Conservation (phyloP, 495 filamentous ascomycete species). For the Trichoderma orchidacearum region DNA sequence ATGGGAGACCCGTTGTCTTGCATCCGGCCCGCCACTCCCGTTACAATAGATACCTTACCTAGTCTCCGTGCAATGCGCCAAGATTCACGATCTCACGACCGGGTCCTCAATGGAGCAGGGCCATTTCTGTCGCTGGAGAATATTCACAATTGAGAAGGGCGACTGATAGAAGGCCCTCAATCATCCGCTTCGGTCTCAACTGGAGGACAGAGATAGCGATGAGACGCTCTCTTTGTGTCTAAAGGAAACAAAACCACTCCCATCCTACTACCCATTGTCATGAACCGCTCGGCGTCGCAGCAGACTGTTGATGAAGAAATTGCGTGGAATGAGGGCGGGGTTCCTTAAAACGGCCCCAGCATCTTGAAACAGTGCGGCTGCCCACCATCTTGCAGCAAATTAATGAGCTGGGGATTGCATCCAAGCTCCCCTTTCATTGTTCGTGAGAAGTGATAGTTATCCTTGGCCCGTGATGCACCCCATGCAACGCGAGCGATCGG, state of each 20-base stretch:
- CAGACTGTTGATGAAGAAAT: neutral
- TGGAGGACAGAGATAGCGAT: no score
- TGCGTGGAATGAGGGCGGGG: neutral
- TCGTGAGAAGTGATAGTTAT: neutral
- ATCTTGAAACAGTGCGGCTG: neutral
- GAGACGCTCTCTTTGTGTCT: no score
- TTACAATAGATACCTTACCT: no score
- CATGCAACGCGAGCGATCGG: neutral
- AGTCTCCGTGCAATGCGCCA: neutral
- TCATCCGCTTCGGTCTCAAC: no score
- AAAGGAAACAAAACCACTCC: no score
- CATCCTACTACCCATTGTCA: no score
- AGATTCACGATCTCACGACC: neutral
- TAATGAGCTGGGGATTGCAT: neutral
- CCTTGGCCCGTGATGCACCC: no score
- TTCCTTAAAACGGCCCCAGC: neutral
- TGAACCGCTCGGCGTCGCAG: no score
- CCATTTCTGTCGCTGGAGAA: no score
- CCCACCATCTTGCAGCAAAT: neutral
- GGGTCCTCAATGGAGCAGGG: neutral
- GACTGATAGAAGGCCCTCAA: no score
- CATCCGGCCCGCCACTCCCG: conserved; percentile 1
- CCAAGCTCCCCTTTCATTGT: neutral
- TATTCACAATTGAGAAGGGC: no score
- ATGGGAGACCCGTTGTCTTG: neutral